These are phyloP conservation scores for Dictyostelium capitatum DNA, from an alignment of 78 protist species.

Conservation along the genomic window DNA sequence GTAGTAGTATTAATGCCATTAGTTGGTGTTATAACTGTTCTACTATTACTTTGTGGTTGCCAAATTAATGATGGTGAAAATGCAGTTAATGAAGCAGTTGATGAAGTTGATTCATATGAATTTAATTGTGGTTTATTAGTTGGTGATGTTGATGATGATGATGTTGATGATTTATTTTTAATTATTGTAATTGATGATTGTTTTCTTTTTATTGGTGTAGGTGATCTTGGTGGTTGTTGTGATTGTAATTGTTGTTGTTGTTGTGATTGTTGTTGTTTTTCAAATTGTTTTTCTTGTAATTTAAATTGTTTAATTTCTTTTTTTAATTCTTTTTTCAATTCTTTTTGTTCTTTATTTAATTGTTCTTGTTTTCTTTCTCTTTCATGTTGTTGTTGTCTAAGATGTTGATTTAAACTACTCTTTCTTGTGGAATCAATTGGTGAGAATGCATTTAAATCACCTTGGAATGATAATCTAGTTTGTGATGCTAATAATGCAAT, in stretches of 20 bases:
- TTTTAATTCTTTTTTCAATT: neutral
- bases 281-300: neutral
- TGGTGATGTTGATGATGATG: neutral
- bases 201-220: neutral
- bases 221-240: neutral
- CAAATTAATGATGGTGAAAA: slow-evolving; percentile 35
- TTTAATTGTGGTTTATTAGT: neutral
- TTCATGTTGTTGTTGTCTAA: slow-evolving; percentile 24
- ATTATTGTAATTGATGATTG: neutral
- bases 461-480: slow-evolving; percentile 45
- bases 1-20: neutral
- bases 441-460: slow-evolving; percentile 40
- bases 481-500: slow-evolving; percentile 34
- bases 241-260: neutral
- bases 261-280: neutral
- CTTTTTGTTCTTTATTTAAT: neutral
- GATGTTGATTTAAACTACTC: neutral
- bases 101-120: slow-evolving; percentile 10
- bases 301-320: slow-evolving; percentile 2
- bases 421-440: slow-evolving; percentile 12
- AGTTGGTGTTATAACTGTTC: neutral
- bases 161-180: neutral
- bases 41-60: slow-evolving; percentile 31
- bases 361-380: neutral
- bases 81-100: slow-evolving; percentile 21